Evolutionary conservation across 805 yeast genomes (phyloP).

Genomic region (Zygoascus tannicola): DNA sequence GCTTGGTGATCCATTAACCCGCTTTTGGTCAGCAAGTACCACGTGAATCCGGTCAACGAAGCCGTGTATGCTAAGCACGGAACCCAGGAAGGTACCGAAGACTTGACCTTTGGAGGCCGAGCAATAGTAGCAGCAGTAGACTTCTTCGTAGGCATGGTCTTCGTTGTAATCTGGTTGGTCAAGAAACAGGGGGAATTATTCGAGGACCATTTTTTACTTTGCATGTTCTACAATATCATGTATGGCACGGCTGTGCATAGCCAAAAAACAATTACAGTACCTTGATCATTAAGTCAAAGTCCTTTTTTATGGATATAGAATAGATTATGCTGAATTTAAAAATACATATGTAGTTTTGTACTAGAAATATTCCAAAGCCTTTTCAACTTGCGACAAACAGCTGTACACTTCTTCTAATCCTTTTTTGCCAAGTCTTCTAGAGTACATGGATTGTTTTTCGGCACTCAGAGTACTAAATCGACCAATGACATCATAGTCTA

Average conservation of each 20-base stretch:
- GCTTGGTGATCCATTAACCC: slow-evolving; percentile 3
- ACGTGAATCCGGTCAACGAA: background rate
- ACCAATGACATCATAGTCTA: slow-evolving; percentile 23
- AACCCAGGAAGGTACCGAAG: background rate
- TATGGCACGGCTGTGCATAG: too few species aligned
- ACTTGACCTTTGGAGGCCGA: background rate
- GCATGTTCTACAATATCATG: too few species aligned
- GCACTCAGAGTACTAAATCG: slow-evolving; percentile 20
- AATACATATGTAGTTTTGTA: too few species aligned
- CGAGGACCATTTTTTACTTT: too few species aligned
- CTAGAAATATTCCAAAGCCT: slow-evolving; percentile 12
- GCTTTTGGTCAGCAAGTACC: background rate
- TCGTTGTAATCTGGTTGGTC: too few species aligned
- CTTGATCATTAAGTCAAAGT: too few species aligned
- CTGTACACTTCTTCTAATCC: slow-evolving; percentile 22
- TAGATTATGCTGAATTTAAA: too few species aligned
- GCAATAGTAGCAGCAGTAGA: background rate
- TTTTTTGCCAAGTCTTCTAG: slow-evolving; percentile 24
- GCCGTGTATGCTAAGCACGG: background rate
- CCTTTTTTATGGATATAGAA: too few species aligned
- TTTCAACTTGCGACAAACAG: slow-evolving; percentile 13
- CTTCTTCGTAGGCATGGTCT: background rate
- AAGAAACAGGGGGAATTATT: too few species aligned
- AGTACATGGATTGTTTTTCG: slow-evolving; percentile 19
- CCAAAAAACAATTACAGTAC: too few species aligned